These are phyloP conservation scores for Diaporthe longicolla DNA, from an alignment of 2,329 filamentous ascomycete genomes.

Conservation along the genomic window DNA sequence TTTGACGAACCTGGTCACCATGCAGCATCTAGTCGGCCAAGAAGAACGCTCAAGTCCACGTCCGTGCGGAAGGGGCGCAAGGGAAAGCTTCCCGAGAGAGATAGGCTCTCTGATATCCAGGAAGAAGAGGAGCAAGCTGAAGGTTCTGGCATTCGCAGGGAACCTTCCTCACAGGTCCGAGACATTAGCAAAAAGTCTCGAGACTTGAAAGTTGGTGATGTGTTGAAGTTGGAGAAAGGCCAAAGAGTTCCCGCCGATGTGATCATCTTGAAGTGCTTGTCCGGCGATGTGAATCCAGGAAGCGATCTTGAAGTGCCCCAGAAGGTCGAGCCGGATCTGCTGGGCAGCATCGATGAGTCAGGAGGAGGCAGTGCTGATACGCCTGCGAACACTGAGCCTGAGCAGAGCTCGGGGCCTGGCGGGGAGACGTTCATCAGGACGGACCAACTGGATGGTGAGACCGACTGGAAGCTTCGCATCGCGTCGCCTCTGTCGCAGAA, in stretches of 20 bases:
- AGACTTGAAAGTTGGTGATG: slow-evolving; percentile 93
- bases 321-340: slow-evolving; percentile 57
- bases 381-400: slow-evolving; percentile 51
- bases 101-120: slow-evolving; percentile 74
- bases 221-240: slow-evolving; percentile 92
- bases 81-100: slow-evolving; percentile 53
- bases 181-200: slow-evolving; percentile 86
- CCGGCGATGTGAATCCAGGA: slow-evolving; percentile 49
- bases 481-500: slow-evolving; percentile 88
- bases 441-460: slow-evolving; percentile 97
- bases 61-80: slow-evolving; percentile 56
- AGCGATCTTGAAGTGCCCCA: slow-evolving; percentile 49
- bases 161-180: slow-evolving; percentile 65
- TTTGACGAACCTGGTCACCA: slow-evolving; percentile 71
- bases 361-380: slow-evolving; percentile 50
- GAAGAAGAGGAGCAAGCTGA: slow-evolving; percentile 75
- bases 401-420: slow-evolving; percentile 58
- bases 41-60: slow-evolving; percentile 64
- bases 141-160: slow-evolving; percentile 53
- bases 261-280: slow-evolving; percentile 84
- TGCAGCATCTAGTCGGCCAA: slow-evolving; percentile 53
- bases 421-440: slow-evolving; percentile 98
- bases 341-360: slow-evolving; percentile 56
- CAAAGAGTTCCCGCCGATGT: slow-evolving; percentile 96
- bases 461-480: slow-evolving; percentile 96